Conservation (phyloP, 345 rosid genomes). For the Salix purpurea region DNA sequence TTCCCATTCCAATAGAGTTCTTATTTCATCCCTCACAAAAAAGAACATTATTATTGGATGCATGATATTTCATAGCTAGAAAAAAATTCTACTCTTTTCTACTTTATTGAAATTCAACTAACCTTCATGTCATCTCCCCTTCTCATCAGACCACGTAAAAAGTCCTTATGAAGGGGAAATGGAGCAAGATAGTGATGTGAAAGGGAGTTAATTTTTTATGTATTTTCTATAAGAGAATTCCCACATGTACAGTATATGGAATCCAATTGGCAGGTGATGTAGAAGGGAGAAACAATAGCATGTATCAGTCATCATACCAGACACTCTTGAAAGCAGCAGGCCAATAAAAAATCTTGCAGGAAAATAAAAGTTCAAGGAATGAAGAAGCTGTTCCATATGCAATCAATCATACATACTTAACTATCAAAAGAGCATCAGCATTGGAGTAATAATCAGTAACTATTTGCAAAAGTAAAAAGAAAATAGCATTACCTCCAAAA, state of each 20-base stretch:
- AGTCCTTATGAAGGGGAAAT: not conserved
- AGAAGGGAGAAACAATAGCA: not conserved
- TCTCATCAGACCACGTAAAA: not conserved
- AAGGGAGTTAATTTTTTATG: not conserved
- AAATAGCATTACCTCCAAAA: conserved; percentile 62
- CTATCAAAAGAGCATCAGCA: not conserved
- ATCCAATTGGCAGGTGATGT: not conserved
- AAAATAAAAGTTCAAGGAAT: not conserved
- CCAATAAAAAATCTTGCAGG: not conserved
- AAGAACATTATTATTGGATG: not conserved
- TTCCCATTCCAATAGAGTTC: not conserved
- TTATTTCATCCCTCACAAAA: not conserved
- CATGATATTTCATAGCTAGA: not conserved
- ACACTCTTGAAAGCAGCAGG: not conserved
- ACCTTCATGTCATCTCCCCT: not conserved
- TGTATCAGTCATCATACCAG: not conserved
- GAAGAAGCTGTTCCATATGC: not conserved
- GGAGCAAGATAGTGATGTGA: not conserved
- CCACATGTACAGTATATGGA: not conserved
- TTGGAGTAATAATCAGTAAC: not conserved
- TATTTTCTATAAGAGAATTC: not conserved
- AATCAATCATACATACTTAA: not conserved
- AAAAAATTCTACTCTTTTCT: not conserved
- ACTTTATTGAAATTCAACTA: not conserved
- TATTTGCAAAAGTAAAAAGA: not conserved